Base-by-base conservation (phyloP, 2,329 filamentous ascomycete species). In the Coniochaeta prunicola region DNA sequence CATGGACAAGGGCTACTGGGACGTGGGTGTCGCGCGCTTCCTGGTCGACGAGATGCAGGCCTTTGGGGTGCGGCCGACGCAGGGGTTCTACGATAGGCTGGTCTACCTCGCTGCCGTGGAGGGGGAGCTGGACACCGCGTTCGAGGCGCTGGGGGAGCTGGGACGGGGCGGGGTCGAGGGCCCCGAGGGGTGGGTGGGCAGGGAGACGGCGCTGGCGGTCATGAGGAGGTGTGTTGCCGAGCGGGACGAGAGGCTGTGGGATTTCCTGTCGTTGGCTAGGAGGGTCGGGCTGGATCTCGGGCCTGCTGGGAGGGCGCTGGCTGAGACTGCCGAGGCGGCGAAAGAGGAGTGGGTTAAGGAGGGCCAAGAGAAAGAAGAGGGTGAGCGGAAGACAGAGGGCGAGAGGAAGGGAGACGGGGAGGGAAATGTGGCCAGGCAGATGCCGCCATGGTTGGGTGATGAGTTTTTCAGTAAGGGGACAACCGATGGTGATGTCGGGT, bases 41-140 rank as follows among this genome's bases (percentile, higher is more conserved):
- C 50, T 77, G 13, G 53, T 68, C 4, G 64, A 66, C 4, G 75
- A 77, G 66, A 76, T 77, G 73, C 60, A 70, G 28, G 64, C 67
- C 12, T 72, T 74, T 59, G 64, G 60, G 17, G 61, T 77, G 10
- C 64, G 63, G 56, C 69, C 71, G 1, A 67, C 69, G 31, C 56
- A 58, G 31, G 45, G 58, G 26, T 69, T 68, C 17, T 67, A 72
- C 42, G 65, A 76, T 58, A 64, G 66, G 56, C 56, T 73, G 5
- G 66, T 77, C 30, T 65, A 69, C 31, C 69, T 70, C 56, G 68
- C 67, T 57, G 64, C 69, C 8, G 59, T 65, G 48, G 67, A 72
- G 57, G 69, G 71, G 13, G 64, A 69, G 26, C 69, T 76, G 31
- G 69, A 72, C 54, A 62, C 63, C 15, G 72, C 72, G 1, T 70